phyloP scores from a whole-genome alignment of 805 yeast species.

The Diddensiella transvaalensis region DNA sequence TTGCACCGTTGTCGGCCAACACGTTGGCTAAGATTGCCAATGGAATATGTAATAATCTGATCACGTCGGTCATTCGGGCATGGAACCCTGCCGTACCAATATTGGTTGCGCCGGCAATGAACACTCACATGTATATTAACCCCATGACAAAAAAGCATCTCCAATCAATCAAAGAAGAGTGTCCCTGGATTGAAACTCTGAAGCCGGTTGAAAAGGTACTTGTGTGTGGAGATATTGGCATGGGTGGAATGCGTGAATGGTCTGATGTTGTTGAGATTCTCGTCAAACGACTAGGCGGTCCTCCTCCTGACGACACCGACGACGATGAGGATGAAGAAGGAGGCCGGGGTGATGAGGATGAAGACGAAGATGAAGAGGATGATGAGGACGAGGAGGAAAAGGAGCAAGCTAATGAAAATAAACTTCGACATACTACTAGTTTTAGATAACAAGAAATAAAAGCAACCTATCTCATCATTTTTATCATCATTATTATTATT shows the following conservation, averaged over 20 bases:
- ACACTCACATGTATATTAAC: slow-evolving; percentile 85
- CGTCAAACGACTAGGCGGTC: slow-evolving; percentile 40
- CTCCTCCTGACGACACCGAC: slow-evolving; percentile 27
- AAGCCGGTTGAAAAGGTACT: slow-evolving; percentile 94
- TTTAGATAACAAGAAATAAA: not conserved
- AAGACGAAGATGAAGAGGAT: slow-evolving; percentile 17
- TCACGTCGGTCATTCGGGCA: slow-evolving; percentile 86
- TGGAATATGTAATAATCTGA: slow-evolving; percentile 87
- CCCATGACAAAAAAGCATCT: slow-evolving; percentile 83
- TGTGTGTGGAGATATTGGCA: slow-evolving; percentile 94
- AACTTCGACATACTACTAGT: not conserved
- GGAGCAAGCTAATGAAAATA: slow-evolving; percentile 8
- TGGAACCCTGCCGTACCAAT: slow-evolving; percentile 96
- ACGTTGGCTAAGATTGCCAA: slow-evolving; percentile 83
- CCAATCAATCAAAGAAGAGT: slow-evolving; percentile 67
- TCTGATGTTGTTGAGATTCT: slow-evolving; percentile 88
- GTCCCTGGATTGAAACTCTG: slow-evolving; percentile 89
- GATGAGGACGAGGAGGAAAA: slow-evolving; percentile 20
- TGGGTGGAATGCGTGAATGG: slow-evolving; percentile 99
- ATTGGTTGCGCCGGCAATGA: slow-evolving; percentile 93
- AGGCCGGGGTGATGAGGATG: slow-evolving; percentile 11
- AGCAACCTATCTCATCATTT: not conserved
- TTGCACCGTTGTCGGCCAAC: slow-evolving; percentile 93
- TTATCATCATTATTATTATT: slow-evolving; percentile 2
- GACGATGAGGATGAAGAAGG: slow-evolving; percentile 26